Percentiles rank a stretch among this genome's conserved stretches.
phyloP scores from a whole-genome alignment of 805 yeast genomes.

The Teunomyces atbi region DNA sequence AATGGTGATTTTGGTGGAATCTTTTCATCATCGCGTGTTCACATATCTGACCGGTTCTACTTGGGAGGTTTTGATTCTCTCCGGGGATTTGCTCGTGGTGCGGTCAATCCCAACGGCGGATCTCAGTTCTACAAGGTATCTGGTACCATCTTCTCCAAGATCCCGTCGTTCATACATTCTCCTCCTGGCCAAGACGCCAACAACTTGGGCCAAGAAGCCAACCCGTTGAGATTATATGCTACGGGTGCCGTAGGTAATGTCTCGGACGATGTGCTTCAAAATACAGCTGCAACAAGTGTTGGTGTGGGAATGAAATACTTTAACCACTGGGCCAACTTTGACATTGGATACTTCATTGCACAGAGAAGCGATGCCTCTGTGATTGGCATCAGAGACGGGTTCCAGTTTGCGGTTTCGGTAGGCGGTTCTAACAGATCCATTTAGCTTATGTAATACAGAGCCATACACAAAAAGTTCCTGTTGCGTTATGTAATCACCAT shows the following conservation, averaged over 20 bases:
- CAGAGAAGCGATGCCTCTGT: slow-evolving; percentile 18
- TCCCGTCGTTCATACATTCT: slow-evolving; percentile 47
- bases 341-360: slow-evolving; percentile 38
- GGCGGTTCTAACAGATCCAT: slow-evolving; percentile 33
- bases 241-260: slow-evolving; percentile 68
- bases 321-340: slow-evolving; percentile 40
- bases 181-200: slow-evolving; percentile 11
- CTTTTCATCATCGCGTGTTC: slow-evolving; percentile 35
- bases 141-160: slow-evolving; percentile 52
- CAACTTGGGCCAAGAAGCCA: slow-evolving; percentile 17
- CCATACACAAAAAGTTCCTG: neutral
- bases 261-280: slow-evolving; percentile 25
- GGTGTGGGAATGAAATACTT: slow-evolving; percentile 41
- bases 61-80: slow-evolving; percentile 78
- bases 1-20: slow-evolving; percentile 57
- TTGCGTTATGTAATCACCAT: neutral
- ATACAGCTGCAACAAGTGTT: slow-evolving; percentile 21
- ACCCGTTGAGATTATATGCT: slow-evolving; percentile 51
- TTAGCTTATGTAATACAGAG: neutral
- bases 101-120: slow-evolving; percentile 77
- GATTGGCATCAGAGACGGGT: slow-evolving; percentile 36
- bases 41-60: slow-evolving; percentile 76
- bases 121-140: slow-evolving; percentile 58
- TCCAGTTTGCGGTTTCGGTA: slow-evolving; percentile 37
- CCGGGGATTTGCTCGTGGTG: slow-evolving; percentile 65